Base-by-base conservation (phyloP, 805 yeast species). In the Starmerella apicola region DNA sequence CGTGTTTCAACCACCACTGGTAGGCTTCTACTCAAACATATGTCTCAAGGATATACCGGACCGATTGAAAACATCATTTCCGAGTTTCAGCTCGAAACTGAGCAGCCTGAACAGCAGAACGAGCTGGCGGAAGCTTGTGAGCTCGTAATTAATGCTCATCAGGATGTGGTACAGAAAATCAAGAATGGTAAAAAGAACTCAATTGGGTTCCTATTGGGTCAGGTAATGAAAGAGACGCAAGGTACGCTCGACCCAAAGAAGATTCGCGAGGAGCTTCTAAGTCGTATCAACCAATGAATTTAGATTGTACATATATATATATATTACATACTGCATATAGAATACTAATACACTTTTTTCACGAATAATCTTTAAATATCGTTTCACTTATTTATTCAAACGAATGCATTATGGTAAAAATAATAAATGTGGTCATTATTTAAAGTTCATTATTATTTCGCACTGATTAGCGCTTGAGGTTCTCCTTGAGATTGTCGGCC, bases 121-220 rank as follows among this genome's bases (percentile, higher is more conserved):
- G 60, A 60, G 19, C 67, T 73, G 32, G 55, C 44, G 20, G 65
- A 54, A 15, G 57, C 71, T 0, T 78, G 84, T 49, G 38, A 45
- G 16, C 60, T 59, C 9, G 67, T 77, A 2, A 56, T 78, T 0
- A 50, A 47, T 0, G 59, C 61, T 5, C 61, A 79, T 49, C 65
- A 65, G 0, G 72, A 71, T 15, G 71, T 78, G 15, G 81, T 81
- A 3, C 59, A 64, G 16, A 72, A 71, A 37, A 67, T 84, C 21
- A 55, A 56, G 18, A 51, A 61, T 0, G 86, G 85, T 2, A 76
- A 76, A 39, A 74, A 72, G 47, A 72, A 71, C 26, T 73, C 85
- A 10, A 51, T 88, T n/a, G 81, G 84, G 51, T 82, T 66, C 52
- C 63, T 91, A 41, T 69, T 91, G 3, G 97, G 96, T 1, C 73